Evolutionary conservation across 2,329 filamentous ascomycete genomes (phyloP).

Genomic region (Phaeosphaeria sp.): DNA sequence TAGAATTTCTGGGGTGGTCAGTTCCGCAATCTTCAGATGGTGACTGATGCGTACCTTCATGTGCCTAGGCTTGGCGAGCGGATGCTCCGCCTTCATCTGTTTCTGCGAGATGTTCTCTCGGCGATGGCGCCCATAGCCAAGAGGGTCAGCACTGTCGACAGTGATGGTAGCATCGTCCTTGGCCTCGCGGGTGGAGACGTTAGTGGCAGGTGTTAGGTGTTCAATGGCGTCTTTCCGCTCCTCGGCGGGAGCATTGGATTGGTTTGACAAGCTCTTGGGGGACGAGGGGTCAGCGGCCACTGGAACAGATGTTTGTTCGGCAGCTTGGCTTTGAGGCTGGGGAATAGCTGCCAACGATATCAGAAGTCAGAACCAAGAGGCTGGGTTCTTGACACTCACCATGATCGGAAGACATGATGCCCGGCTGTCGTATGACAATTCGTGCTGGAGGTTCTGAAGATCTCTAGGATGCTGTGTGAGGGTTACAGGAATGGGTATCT

Average conservation of each 20-base stretch:
- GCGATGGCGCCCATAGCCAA: constrained; percentile 43
- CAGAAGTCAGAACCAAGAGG: constrained; percentile 24
- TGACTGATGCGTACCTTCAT: constrained; percentile 33
- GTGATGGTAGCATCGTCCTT: constrained; percentile 29
- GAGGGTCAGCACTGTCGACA: constrained; percentile 40
- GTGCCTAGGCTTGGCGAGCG: constrained; percentile 45
- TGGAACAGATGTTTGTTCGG: constrained; percentile 37
- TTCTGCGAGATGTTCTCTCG: constrained; percentile 47
- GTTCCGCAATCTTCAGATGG: not conserved
- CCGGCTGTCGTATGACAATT: constrained; percentile 22
- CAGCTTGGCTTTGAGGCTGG: constrained; percentile 34
- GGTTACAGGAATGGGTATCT: constrained; percentile 28
- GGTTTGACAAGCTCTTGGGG: constrained; percentile 27
- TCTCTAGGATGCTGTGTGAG: constrained; percentile 29
- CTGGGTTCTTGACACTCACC: constrained; percentile 34
- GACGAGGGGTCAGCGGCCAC: constrained; percentile 23
- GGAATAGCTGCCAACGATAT: constrained; percentile 36
- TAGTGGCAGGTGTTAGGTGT: constrained; percentile 25
- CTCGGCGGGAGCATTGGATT: constrained; percentile 25
- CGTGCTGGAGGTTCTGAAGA: constrained; percentile 19
- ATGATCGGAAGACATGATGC: constrained; percentile 40
- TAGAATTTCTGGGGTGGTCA: constrained; percentile 46
- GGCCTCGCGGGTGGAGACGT: constrained; percentile 25
- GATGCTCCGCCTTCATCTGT: constrained; percentile 59
- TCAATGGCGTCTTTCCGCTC: constrained; percentile 33